Evolutionary conservation across 768 basidiomycete species (phyloP).

Genomic region (Termitomyces heimii): DNA sequence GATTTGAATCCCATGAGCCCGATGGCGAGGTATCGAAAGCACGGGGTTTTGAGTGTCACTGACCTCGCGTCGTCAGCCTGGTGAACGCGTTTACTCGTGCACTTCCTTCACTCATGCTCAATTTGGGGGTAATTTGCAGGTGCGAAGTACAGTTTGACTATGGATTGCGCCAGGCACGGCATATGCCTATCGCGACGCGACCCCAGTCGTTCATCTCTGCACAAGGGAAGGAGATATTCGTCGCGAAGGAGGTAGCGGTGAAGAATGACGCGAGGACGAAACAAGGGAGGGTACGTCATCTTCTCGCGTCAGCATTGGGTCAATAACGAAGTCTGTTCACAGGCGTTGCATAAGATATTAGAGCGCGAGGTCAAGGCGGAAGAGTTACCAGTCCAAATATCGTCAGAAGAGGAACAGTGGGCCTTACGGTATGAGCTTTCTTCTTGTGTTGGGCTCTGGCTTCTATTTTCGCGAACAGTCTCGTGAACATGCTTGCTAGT

Average conservation of each 20-base stretch:
- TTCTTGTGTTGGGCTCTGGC: background rate
- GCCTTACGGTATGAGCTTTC: constrained; percentile 51
- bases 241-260: constrained; percentile 43
- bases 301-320: background rate
- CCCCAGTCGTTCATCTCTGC: constrained; percentile 52
- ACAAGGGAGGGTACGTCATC: constrained; percentile 47
- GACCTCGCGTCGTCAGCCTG: constrained; percentile 59
- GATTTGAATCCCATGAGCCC: constrained; percentile 22
- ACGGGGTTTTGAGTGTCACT: constrained; percentile 49
- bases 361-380: constrained; percentile 67
- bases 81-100: constrained; percentile 27
- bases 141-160: constrained; percentile 81
- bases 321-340: background rate
- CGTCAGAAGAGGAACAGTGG: constrained; percentile 69
- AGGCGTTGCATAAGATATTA: constrained; percentile 73
- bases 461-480: constrained; percentile 29
- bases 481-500: constrained; percentile 67
- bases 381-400: constrained; percentile 43
- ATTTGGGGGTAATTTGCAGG: constrained; percentile 32
- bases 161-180: constrained; percentile 54
- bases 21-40: constrained; percentile 35
- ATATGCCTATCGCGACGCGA: constrained; percentile 40
- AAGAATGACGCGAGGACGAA: constrained; percentile 48
- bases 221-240: constrained; percentile 54
- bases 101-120: background rate